phyloP scores from a whole-genome alignment of 441 rosid genomes.

The Pelargonium cotyledonis region DNA sequence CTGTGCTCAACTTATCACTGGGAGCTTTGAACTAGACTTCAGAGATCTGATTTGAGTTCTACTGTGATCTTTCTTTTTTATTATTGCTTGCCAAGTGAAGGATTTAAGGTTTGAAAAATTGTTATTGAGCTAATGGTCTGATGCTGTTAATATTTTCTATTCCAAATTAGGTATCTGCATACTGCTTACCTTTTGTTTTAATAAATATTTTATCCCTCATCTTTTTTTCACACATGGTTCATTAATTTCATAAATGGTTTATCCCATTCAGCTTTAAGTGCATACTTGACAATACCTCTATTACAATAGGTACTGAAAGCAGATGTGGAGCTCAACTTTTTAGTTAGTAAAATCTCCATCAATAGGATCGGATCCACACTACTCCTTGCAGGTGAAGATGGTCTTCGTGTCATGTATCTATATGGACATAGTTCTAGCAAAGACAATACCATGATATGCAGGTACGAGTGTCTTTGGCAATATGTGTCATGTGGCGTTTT shows the following conservation, averaged over 20 bases:
- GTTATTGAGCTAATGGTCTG: neutral
- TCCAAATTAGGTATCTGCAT: neutral
- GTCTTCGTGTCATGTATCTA: constrained; percentile 24
- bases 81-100: neutral
- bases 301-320: constrained; percentile 58
- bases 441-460: constrained; percentile 55
- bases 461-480: constrained; percentile 33
- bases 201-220: neutral
- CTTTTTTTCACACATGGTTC: no score
- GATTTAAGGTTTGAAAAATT: neutral
- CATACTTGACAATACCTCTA: constrained; percentile 5
- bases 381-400: constrained; percentile 29
- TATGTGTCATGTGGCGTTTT: neutral
- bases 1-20: neutral
- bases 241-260: neutral
- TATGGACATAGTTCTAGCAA: constrained; percentile 57
- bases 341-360: constrained; percentile 63
- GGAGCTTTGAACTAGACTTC: neutral
- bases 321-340: constrained; percentile 45
- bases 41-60: neutral
- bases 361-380: constrained; percentile 76
- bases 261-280: constrained; percentile 8
- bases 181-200: neutral
- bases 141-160: neutral
- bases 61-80: neutral